A percentile compares a stretch with the other conserved stretches of the same genome.
phyloP scores from a whole-genome alignment of 345 rosid genomes.

The Trapa bicornis region DNA sequence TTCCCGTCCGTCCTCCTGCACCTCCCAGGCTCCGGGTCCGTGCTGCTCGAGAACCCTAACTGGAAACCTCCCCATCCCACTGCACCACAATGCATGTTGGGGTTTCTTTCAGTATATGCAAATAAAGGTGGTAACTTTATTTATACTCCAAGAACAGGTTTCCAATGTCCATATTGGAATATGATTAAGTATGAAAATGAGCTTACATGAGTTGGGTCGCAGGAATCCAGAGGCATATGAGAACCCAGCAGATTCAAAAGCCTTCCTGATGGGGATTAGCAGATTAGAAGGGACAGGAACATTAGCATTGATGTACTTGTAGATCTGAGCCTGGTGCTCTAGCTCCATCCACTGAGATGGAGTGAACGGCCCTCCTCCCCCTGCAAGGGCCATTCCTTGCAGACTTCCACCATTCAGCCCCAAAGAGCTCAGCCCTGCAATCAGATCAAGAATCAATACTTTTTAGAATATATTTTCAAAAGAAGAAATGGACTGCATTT shows the following conservation, averaged over 20 bases:
- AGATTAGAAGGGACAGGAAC: slow-evolving; percentile 68
- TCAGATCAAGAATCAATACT: neutral
- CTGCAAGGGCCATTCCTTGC: slow-evolving; percentile 28
- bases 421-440: slow-evolving; percentile 26
- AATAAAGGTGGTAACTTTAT: no score
- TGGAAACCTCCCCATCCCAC: slow-evolving; percentile 79
- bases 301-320: slow-evolving; percentile 63
- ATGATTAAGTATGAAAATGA: slow-evolving; percentile 4
- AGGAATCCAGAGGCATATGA: slow-evolving; percentile 23
- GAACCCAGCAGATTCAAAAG: slow-evolving; percentile 44
- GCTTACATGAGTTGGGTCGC: slow-evolving; percentile 45
- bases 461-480: no score
- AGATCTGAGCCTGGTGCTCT: slow-evolving; percentile 95
- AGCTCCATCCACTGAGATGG: slow-evolving; percentile 85
- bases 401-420: slow-evolving; percentile 23
- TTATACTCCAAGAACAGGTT: no score
- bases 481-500: neutral
- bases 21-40: slow-evolving; percentile 96
- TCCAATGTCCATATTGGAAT: no score
- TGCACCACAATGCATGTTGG: slow-evolving; percentile 7
- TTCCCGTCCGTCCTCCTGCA: slow-evolving; percentile 98
- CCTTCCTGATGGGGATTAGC: slow-evolving; percentile 66
- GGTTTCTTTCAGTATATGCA: no score
- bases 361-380: slow-evolving; percentile 48
- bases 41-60: slow-evolving; percentile 67